Evolutionary conservation across 345 rosid genomes (phyloP).

Genomic region (Hibiscus mutabilis): DNA sequence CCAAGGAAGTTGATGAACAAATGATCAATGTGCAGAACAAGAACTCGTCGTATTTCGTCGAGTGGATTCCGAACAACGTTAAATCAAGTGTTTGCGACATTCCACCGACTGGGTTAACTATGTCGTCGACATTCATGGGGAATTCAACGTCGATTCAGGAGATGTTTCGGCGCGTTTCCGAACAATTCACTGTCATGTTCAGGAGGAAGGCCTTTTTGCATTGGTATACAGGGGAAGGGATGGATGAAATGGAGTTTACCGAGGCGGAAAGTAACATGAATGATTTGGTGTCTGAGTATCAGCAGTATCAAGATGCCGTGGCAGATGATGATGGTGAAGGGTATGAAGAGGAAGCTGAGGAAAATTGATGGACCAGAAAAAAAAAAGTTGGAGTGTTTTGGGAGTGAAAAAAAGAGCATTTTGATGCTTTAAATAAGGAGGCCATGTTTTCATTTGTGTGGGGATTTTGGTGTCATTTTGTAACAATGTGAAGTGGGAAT

Average conservation of each 20-base stretch:
- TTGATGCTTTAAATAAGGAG: conserved; percentile 18
- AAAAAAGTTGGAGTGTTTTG: neutral
- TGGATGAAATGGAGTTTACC: conserved; percentile 96
- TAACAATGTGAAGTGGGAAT: neutral
- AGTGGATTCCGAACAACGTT: conserved; percentile 35
- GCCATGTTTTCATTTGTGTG: conserved; percentile 7
- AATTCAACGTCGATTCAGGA: conserved; percentile 36
- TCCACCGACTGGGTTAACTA: conserved; percentile 33
- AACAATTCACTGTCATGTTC: conserved; percentile 30
- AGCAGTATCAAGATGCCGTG: conserved; percentile 77
- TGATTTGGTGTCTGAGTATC: conserved; percentile 83
- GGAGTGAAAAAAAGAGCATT: neutral
- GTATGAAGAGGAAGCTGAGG: conserved; percentile 49
- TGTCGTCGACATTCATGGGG: conserved; percentile 36
- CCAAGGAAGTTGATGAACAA: conserved; percentile 87
- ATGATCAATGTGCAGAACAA: conserved; percentile 91
- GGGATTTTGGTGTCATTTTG: neutral
- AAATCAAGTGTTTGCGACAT: conserved; percentile 39
- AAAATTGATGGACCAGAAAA: conserved; percentile 12
- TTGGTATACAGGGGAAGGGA: conserved; percentile 93
- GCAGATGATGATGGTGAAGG: conserved; percentile 54
- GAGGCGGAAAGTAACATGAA: conserved; percentile 92
- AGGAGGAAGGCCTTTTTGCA: conserved; percentile 24
- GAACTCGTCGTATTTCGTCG: conserved; percentile 85
- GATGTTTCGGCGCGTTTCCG: conserved; percentile 35